Base-by-base conservation (phyloP, 495 filamentous ascomycete species). In the Poronia punctata region DNA sequence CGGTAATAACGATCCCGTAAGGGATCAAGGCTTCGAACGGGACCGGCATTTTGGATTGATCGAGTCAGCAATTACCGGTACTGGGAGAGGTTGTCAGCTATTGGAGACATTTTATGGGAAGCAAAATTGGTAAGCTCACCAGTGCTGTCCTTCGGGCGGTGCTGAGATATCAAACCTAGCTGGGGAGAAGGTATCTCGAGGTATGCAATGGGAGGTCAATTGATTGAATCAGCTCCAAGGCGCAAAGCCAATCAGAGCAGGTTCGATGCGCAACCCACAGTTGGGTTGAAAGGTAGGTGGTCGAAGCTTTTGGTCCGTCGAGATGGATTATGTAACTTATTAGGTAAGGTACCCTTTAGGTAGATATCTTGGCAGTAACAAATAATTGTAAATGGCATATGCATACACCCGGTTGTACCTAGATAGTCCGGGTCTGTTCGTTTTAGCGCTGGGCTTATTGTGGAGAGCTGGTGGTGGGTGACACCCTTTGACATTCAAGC, bases 21-120 rank as follows among this genome's bases (percentile, higher is more conserved):
- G 92, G 92, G 60, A 98, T 66, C 53, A 98, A 69, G 44, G 88
- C 81, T 75, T 98, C 92, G 71, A 97, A 97, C 37, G 92, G 92
- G 48, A 98, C 79, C 62, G 83, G 86, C 92, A 97, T 97, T 34
- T 55, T 75, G 74, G n/a, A 49, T 40, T 39, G 44, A 44, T 47
- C 36, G 16, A 10, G 12, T n/a, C n/a, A n/a, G n/a, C n/a, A n/a
- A n/a, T n/a, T n/a, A 16, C 32, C 22, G 12, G 36, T 37, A 26
- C 35, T 53, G 19, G 25, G 22, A 19, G 37, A 17, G 7, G n/a
- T 26, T 19, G 21, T 32, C 33, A 32, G 28, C 15, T 14, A 2
- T 15, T 1, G 5, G n/a, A n/a, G n/a, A n/a, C n/a, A n/a, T n/a
- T n/a, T n/a, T n/a, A n/a, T 36, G 8, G 17, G 12, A 7, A 17